These are phyloP conservation scores for Mycena capillaripes DNA, from an alignment of 768 basidiomycete species.

Conservation along the genomic window DNA sequence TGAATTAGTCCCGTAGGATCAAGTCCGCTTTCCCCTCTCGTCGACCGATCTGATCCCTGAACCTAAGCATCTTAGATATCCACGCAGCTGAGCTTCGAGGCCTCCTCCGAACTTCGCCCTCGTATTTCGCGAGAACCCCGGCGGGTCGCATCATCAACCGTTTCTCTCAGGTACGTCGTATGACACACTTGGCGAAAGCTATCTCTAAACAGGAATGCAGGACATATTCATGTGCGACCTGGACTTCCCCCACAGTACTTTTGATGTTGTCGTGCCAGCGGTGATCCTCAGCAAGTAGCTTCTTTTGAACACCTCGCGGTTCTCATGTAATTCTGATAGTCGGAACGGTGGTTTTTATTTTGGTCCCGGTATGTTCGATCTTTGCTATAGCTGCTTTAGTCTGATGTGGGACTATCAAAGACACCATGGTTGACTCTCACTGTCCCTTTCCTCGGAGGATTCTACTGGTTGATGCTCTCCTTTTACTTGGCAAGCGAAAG, in stretches of 20 bases:
- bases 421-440: constrained; percentile 7
- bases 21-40: too few relatives aligned
- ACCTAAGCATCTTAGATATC: not conserved
- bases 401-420: not conserved
- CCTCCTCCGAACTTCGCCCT: not conserved
- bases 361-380: not conserved
- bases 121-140: not conserved
- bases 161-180: not conserved
- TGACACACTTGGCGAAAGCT: not conserved
- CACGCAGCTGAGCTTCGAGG: not conserved
- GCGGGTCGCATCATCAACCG: constrained; percentile 6
- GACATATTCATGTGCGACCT: constrained; percentile 19
- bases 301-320: too few relatives aligned
- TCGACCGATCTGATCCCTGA: too few relatives aligned
- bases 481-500: constrained; percentile 4
- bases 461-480: not conserved
- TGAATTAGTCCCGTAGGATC: too few relatives aligned
- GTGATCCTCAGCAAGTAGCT: not conserved
- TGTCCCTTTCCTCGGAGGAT: too few relatives aligned
- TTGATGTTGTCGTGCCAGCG: not conserved
- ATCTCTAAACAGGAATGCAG: not conserved
- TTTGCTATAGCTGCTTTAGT: not conserved
- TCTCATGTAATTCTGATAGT: not conserved
- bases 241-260: not conserved
- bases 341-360: constrained; percentile 12